Conservation (phyloP, 345 rosid species). For the Gossypium herbaceum region DNA sequence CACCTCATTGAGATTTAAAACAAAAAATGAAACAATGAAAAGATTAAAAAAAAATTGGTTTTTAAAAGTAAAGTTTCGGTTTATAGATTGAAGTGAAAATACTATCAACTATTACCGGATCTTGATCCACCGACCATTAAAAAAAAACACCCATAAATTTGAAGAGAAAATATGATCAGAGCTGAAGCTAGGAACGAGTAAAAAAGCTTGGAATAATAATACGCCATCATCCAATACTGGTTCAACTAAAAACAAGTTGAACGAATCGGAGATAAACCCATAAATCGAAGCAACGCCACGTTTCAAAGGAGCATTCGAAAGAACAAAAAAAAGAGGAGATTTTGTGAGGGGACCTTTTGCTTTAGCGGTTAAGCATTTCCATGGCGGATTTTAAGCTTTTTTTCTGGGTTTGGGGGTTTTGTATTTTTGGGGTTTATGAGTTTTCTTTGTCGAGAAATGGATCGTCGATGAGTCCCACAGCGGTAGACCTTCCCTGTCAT, state of each 20-base stretch:
- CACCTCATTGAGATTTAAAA: background rate
- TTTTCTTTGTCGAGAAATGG: background rate
- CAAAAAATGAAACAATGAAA: background rate
- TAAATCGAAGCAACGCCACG: background rate
- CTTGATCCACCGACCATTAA: background rate
- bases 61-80: slow-evolving; percentile 1
- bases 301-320: background rate
- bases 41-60: no score
- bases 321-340: background rate
- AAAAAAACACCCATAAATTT: background rate
- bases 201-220: background rate
- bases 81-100: background rate
- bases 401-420: background rate
- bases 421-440: background rate
- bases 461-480: background rate
- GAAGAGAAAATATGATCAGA: background rate
- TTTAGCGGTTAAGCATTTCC: background rate
- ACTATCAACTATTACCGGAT: background rate
- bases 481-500: background rate
- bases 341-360: background rate
- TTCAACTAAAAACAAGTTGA: no score
- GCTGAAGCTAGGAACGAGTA: background rate
- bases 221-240: no score
- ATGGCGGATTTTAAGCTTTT: background rate
- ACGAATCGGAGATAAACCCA: no score